A percentile compares a stretch with the other conserved stretches of the same genome.
Evolutionary conservation across 2,329 filamentous ascomycete genomes (phyloP).

Genomic region (Reticulascus tulasneorum): DNA sequence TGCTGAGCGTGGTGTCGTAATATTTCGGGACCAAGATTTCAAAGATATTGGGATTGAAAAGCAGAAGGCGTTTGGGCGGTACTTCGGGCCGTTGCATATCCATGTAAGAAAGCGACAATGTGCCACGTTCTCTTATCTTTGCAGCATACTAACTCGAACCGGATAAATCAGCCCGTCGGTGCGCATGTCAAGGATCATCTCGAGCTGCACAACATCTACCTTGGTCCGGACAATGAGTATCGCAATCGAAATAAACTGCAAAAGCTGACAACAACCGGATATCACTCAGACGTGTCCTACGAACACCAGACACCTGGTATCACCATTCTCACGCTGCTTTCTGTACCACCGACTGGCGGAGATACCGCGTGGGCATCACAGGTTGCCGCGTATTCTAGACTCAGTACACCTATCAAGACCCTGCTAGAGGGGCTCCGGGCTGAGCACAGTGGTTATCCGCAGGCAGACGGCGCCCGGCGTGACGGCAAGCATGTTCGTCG

Average conservation of each 20-base stretch:
- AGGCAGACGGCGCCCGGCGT: conserved; percentile 29
- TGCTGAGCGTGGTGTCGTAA: conserved; percentile 34
- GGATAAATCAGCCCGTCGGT: conserved; percentile 36
- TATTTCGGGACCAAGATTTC: conserved; percentile 30
- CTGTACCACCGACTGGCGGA: conserved; percentile 31
- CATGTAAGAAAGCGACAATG: conserved; percentile 22
- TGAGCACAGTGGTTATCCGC: conserved; percentile 33
- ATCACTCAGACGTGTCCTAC: conserved; percentile 39
- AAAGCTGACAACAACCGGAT: conserved; percentile 31
- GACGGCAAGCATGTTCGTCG: conserved; percentile 43
- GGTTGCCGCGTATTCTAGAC: conserved; percentile 30
- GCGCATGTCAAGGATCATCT: conserved; percentile 37
- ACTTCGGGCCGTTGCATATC: conserved; percentile 34
- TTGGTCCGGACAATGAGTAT: conserved; percentile 40
- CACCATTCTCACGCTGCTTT: conserved; percentile 33
- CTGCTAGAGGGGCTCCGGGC: conserved; percentile 33
- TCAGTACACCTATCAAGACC: conserved; percentile 30
- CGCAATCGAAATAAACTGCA: conserved; percentile 28
- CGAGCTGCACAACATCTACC: conserved; percentile 43
- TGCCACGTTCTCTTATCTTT: background rate
- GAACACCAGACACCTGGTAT: conserved; percentile 38
- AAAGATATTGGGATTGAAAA: conserved; percentile 5
- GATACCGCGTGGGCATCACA: conserved; percentile 35
- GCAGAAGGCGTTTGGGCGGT: conserved; percentile 6
- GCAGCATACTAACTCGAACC: background rate